Evolutionary conservation across 192 early-diverging fungal species (phyloP), one percentile per base, ranked within the genome.

Genomic region (Backusella morwellensis): DNA sequence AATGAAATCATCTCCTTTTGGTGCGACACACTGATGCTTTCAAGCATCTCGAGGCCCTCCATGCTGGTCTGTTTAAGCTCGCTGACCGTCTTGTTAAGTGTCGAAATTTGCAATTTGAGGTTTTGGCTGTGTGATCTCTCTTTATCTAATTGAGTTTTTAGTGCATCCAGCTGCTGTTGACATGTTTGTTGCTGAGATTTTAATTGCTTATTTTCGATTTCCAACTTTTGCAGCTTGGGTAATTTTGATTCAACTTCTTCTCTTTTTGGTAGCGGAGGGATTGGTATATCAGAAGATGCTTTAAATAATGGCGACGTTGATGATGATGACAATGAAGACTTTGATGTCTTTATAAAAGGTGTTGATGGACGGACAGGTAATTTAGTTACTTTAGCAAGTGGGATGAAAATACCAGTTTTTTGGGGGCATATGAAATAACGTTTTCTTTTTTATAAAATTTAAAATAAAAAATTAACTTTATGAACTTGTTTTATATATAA

Each of bases 361-460:
- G 74, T 67, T 19, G 38, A 67, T 44, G 74, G 74, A 19, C 63
- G 67, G 4, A 29, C 8, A 63, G 56, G 56, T 7, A 63, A 14
- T 29, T 72, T 72, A 32, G 44, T 42, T n/a, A 79, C 50, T 68
- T 92, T 93, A 26, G 87, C 86, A 15, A 89, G 86, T 17, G 88
- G 86, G 21, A 92, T 82, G 85, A 93, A 94, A 54, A 94, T 82
- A 23, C 93, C 93, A 15, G 85, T 87, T 54, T 86, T 87, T 35
- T 88, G 86, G 21, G 87, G 84, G 78, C 93, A 94, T 11, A 78
- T 75, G 75, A 94, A 94, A 74, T 94, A 94, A 6, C 79, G 72
- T 59, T 85, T 85, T 21, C 93, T 88, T 50, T 17, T 50, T 17
- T 19, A n/a, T 50, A n/a, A 6, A 50, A 50, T 50, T 50, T 50